Base-by-base conservation (phyloP, 2,329 filamentous ascomycete species). In the Fusarium goolgardi region DNA sequence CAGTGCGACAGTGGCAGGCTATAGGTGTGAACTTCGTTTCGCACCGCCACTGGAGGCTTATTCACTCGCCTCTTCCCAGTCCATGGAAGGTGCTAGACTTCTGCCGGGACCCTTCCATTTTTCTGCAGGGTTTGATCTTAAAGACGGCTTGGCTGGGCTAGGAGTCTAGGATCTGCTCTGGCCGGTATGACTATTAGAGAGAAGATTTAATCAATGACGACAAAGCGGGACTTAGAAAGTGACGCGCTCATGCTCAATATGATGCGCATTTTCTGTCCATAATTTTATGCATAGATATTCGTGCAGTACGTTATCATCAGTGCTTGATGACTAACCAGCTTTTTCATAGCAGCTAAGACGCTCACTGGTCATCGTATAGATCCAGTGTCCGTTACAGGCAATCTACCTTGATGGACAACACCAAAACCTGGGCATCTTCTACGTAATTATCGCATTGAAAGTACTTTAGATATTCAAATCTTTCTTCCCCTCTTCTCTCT, bases 81-180 rank as follows among this genome's bases (percentile, higher is more conserved):
- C 51, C 51, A 59, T 76, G 70, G 75, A 76, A 76, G 66, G 73
- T 75, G 71, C 75, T 75, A 75, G 75, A 75, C 58, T 53, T 65
- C 55, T 59, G 52, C 41, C 39, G 44, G 40, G 49, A 55, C 61
- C 62, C 53, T 54, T 51, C 47, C 47, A 40, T 39, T 40, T 31
- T 41, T 25, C 29, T 40, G 27, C 41, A 53, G 50, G 50, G 50
- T 29, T 35, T 37, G 16, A 32, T 47, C 20, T 51, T 21, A 29
- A 25, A 39, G 55, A 43, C 35, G 50, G 60, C 61, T 55, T 46
- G 49, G 55, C 53, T 49, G 56, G 44, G 40, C 40, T 58, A n/a
- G 43, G 50, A 44, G 32, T 47, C n/a, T 39, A 7, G 35, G 35
- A 39, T 20, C 25, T 25, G 65, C 49, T 58, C n/a, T 47, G 45